Base-by-base conservation (phyloP, 1,284 basidiomycete species). In the Mixia osmundae region DNA sequence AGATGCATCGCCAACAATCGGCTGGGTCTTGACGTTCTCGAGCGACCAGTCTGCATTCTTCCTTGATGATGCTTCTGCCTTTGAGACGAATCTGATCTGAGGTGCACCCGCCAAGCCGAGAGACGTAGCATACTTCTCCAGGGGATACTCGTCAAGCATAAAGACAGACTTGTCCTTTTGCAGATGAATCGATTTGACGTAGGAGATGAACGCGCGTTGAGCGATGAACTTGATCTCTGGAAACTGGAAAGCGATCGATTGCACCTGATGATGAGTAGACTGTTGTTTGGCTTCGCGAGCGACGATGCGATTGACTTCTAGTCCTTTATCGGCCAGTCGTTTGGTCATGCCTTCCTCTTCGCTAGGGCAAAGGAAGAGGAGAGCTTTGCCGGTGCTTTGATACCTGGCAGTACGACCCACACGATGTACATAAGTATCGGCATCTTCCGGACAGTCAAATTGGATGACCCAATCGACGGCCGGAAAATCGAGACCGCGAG, bases 401-500 rank as follows among this genome's bases (percentile, higher is more conserved):
- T 95, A 95, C 32, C 89, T 65, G 25, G 89, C 91, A 7, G 89
- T 99, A 36, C 89, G 66, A 1, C 89, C 89, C 1, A 97, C 89
- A 18, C 89, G 72, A 56, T 99, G 89, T 32, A 97, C 83, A 56
- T 99, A 97, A 9, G 83, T 94, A 42, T 91, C 87, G n/a, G 76
- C 79, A 52, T 95, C 87, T 57, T 97, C 89, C 0, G 89, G 89
- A 18, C 78, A 82, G 56, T 99, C 89, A n/a, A 87, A 63, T 56
- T 99, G 91, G 24, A 97, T 57, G 9, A 99, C 89, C 89, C 91
- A 97, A 56, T 94, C 82, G 19, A 99, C 75, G 0, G 78, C 69
- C 3, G 91, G 87, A 55, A 99, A 97, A 58, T 99, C 91, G 40
- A 99, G 65, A 10, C 89, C 89, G 39, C 91, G 72, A 3, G 89